Percentiles rank a stretch among this genome's conserved stretches.
These are phyloP conservation scores for Aspergillus arachidicola DNA, from an alignment of 2,329 filamentous ascomycete species.

Conservation along the genomic window DNA sequence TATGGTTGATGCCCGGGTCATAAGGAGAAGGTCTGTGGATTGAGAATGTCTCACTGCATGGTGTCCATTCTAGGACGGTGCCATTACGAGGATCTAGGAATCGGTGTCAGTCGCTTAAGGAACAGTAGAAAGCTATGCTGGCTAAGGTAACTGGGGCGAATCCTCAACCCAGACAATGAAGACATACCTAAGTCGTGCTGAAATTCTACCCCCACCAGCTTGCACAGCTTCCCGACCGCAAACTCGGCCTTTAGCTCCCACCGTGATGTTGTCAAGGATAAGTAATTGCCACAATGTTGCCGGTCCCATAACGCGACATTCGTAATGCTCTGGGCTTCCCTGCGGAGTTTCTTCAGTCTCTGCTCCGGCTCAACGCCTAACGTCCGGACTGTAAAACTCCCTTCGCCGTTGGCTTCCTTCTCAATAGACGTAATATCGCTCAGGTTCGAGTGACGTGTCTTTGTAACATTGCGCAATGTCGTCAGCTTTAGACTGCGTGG, in stretches of 20 bases:
- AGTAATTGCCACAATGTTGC: not conserved
- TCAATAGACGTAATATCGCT: slow-evolving; percentile 48
- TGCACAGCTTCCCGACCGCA: not conserved
- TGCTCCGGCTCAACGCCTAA: slow-evolving; percentile 41
- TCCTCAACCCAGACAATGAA: not conserved
- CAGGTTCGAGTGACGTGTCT: not conserved
- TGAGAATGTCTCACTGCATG: not conserved
- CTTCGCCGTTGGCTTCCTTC: slow-evolving; percentile 21
- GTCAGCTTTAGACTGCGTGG: slow-evolving; percentile 49
- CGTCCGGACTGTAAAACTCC: slow-evolving; percentile 46
- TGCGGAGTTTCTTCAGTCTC: slow-evolving; percentile 32
- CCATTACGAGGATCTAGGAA: not conserved
- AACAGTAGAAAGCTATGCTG: not conserved
- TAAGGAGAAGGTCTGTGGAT: slow-evolving; percentile 25
- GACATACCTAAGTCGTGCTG: not conserved
- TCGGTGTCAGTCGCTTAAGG: not conserved
- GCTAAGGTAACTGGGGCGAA: not conserved
- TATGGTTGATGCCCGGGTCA: slow-evolving; percentile 40
- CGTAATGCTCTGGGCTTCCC: slow-evolving; percentile 16
- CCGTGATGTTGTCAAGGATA: not conserved
- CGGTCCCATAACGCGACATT: not conserved
- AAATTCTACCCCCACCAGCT: not conserved
- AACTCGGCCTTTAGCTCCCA: not conserved
- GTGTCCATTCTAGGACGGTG: not conserved
- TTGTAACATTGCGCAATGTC: slow-evolving; percentile 33